Base-by-base conservation (phyloP, 805 yeast genomes). In the Starmera dryadoides region DNA sequence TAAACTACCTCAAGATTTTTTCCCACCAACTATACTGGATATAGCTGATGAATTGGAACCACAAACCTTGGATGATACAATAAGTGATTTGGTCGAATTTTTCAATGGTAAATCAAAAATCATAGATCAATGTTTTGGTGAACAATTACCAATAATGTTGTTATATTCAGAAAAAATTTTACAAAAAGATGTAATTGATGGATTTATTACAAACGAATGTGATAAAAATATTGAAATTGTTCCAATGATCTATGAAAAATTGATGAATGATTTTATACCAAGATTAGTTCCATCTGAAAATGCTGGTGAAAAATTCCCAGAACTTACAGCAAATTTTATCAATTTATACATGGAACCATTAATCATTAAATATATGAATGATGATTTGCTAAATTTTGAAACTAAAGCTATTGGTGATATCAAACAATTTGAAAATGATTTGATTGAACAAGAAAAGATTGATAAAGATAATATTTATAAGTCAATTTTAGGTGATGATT, bases 391-490 rank as follows among this genome's bases (percentile, higher is more conserved):
- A 4, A 50, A 50, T 26, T 67, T 66, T 44, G 58, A 55, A 23
- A 43, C 48, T 14, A 44, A 51, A 4, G 46, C 62, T 4, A 42
- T 49, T 3, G 38, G 35, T 14, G 53, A 53, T 31, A 58, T 65
- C 20, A 35, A 40, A 8, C 42, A 46, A 8, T 61, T 53, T 45
- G 56, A 53, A 19, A 41, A 43, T 5, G 55, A 52, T 28, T 45
- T 47, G 15, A 43, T 50, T 5, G 55, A 56, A 15, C 60, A 53
- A 36, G 63, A 60, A 26, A 59, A 68, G 22, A 56, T 61, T 14
- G 62, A 64, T 32, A 70, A 76, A 61, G 69, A 69, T 36, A 53
- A 55, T 14, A 53, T 64, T 8, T 64, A 63, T 42, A 70, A 71
- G 40, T 59, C 62, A n/a, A 42, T 51, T 20, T 43, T 66, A 33